A percentile compares a stretch with the other conserved stretches of the same genome.
These are phyloP conservation scores for Mycena citricolor DNA, from an alignment of 1,284 basidiomycete species.

Conservation along the genomic window DNA sequence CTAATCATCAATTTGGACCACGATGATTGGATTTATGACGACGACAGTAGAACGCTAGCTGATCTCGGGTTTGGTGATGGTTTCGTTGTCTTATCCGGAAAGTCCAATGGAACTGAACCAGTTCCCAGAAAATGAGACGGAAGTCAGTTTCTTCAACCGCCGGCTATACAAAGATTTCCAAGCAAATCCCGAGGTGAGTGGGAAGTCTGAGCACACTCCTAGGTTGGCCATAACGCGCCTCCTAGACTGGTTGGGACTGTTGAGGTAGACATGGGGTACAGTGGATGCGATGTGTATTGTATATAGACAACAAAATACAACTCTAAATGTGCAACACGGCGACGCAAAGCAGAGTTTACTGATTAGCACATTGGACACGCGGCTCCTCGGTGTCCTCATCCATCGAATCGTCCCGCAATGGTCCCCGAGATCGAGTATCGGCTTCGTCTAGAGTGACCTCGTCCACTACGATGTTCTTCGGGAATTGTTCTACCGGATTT, in stretches of 20 bases:
- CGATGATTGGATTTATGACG: conserved; percentile 86
- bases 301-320: conserved; percentile 22
- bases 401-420: conserved; percentile 67
- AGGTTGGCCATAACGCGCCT: conserved; percentile 22
- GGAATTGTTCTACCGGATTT: conserved; percentile 65
- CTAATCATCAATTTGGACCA: conserved; percentile 94
- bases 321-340: conserved; percentile 24
- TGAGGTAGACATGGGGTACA: conserved; percentile 20
- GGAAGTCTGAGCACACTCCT: conserved; percentile 7
- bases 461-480: conserved; percentile 73
- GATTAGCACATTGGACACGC: conserved; percentile 82
- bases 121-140: conserved; percentile 85
- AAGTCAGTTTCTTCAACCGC: conserved; percentile 87
- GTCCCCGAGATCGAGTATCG: conserved; percentile 72
- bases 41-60: conserved; percentile 63
- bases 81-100: not conserved
- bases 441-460: conserved; percentile 86
- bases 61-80: conserved; percentile 74
- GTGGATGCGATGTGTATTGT: conserved; percentile 15
- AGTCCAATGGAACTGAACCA: too few relatives aligned
- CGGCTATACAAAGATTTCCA: conserved; percentile 80
- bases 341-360: too few relatives aligned
- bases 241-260: conserved; percentile 53
- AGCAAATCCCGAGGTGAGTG: conserved; percentile 70
- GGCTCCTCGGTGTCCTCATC: conserved; percentile 82